Evolutionary conservation across 495 filamentous ascomycete genomes (phyloP).

Genomic region (Talaromyces ruber): DNA sequence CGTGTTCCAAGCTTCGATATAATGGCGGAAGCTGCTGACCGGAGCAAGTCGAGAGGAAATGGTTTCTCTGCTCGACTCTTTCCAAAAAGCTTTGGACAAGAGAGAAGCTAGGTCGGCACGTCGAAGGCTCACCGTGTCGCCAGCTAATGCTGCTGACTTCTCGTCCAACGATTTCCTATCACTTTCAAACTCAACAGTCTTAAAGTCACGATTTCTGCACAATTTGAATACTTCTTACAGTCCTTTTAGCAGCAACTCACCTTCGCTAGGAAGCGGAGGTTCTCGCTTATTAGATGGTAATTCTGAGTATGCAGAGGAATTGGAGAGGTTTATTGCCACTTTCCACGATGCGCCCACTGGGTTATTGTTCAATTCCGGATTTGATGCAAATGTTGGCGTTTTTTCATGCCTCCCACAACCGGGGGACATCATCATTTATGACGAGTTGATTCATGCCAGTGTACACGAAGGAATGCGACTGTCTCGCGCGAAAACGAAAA

Average conservation of each 20-base stretch:
- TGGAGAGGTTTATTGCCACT: constrained; percentile 55
- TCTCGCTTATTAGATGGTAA: constrained; percentile 55
- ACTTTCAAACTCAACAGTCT: constrained; percentile 25
- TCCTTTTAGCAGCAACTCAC: background rate
- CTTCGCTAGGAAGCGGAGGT: constrained; percentile 11
- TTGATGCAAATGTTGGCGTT: constrained; percentile 66
- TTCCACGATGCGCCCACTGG: constrained; percentile 59
- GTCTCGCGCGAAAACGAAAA: constrained; percentile 39
- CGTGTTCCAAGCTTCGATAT: background rate
- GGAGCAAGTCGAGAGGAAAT: background rate
- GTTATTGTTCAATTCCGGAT: constrained; percentile 72
- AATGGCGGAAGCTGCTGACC: background rate
- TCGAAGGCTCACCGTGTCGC: constrained; percentile 32
- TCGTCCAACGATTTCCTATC: constrained; percentile 42
- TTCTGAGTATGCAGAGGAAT: constrained; percentile 48
- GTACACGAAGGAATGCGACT: constrained; percentile 71
- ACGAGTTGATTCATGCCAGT: constrained; percentile 70
- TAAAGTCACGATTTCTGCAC: constrained; percentile 19
- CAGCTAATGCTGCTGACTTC: constrained; percentile 29
- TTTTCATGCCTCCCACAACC: constrained; percentile 58
- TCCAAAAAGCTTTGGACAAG: constrained; percentile 27
- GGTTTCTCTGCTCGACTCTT: constrained; percentile 22
- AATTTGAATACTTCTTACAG: constrained; percentile 16
- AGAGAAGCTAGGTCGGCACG: constrained; percentile 37
- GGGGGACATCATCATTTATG: constrained; percentile 63